Percentiles rank a stretch among this genome's conserved stretches.
Evolutionary conservation across 768 basidiomycete species (phyloP).

Genomic region (Boletus rufocinnamomeus): DNA sequence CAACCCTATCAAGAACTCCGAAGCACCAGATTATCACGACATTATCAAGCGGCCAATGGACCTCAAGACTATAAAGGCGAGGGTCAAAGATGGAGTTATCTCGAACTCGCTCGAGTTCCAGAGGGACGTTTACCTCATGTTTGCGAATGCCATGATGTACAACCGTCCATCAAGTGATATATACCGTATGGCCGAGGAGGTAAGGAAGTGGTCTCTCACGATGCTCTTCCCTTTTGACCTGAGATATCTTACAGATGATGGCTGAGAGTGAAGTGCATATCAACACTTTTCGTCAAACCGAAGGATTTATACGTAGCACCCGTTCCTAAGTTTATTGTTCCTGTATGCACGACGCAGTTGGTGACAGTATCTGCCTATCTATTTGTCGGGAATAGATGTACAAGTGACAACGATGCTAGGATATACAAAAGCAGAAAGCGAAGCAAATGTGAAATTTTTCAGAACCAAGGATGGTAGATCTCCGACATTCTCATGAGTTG

Average conservation of each 20-base stretch:
- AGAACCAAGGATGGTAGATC: conserved; percentile 86
- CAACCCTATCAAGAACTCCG: conserved; percentile 83
- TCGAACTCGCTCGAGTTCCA: conserved; percentile 84
- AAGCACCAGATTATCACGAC: conserved; percentile 90
- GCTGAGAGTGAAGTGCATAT: conserved; percentile 67
- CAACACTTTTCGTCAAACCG: conserved; percentile 71
- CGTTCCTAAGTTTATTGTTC: conserved; percentile 24
- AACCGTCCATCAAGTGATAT: conserved; percentile 86
- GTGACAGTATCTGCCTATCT: not conserved
- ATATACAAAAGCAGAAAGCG: not conserved
- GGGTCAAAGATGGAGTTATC: conserved; percentile 82
- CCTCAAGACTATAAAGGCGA: conserved; percentile 87
- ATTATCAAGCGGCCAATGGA: conserved; percentile 96
- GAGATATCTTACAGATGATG: conserved; percentile 60
- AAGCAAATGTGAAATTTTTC: conserved; percentile 5
- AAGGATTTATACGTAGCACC: conserved; percentile 59
- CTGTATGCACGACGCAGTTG: not conserved
- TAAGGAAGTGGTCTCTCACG: conserved; percentile 40
- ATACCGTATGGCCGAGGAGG: conserved; percentile 90
- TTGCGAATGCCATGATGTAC: conserved; percentile 97
- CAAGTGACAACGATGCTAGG: conserved; percentile 3
- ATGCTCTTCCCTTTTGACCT: conserved; percentile 2
- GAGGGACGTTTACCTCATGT: conserved; percentile 89
- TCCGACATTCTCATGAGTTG: conserved; percentile 87
- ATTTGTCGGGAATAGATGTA: conserved; percentile 5